These are phyloP conservation scores for Hanseniaspora meyeri DNA, from an alignment of 805 yeast species.

Conservation along the genomic window DNA sequence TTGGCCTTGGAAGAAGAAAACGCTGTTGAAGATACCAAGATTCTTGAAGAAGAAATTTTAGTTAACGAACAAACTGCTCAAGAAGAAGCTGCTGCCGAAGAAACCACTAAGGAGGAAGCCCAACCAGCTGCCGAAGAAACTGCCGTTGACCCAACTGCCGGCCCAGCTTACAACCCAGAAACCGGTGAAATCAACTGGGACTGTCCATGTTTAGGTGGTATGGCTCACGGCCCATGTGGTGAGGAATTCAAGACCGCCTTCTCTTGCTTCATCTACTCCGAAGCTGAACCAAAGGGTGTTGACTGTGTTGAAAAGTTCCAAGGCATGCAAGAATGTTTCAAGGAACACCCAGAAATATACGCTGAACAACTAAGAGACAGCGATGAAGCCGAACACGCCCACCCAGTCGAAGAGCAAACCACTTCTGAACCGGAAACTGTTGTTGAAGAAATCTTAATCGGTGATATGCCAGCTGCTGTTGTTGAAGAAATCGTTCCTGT, in stretches of 20 bases:
- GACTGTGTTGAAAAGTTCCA: constrained; percentile 88
- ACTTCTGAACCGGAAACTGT: constrained; percentile 13
- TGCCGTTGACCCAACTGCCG: constrained; percentile 47
- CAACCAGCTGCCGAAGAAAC: constrained; percentile 37
- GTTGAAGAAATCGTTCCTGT: constrained; percentile 12
- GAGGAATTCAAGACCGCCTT: constrained; percentile 90
- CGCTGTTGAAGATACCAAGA: not conserved
- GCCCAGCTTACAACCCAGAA: constrained; percentile 80
- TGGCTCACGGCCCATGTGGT: constrained; percentile 99
- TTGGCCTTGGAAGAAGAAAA: constrained; percentile 12
- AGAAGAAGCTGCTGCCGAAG: not conserved
- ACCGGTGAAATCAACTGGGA: constrained; percentile 99
- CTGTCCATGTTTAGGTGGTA: constrained; percentile 98
- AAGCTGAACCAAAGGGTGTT: constrained; percentile 89
- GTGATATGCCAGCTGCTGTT: constrained; percentile 3
- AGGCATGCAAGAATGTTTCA: constrained; percentile 88
- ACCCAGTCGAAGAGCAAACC: constrained; percentile 15
- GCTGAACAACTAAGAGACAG: constrained; percentile 83
- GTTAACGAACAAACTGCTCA: not conserved
- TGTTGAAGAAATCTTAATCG: constrained; percentile 15
- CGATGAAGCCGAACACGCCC: constrained; percentile 36
- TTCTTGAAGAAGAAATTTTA: not conserved
- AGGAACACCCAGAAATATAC: constrained; percentile 82
- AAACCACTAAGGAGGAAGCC: not conserved
- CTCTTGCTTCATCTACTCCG: constrained; percentile 86